Evolutionary conservation across 2,329 filamentous ascomycete species (phyloP).

Genomic region (Fusarium praegraminearum): DNA sequence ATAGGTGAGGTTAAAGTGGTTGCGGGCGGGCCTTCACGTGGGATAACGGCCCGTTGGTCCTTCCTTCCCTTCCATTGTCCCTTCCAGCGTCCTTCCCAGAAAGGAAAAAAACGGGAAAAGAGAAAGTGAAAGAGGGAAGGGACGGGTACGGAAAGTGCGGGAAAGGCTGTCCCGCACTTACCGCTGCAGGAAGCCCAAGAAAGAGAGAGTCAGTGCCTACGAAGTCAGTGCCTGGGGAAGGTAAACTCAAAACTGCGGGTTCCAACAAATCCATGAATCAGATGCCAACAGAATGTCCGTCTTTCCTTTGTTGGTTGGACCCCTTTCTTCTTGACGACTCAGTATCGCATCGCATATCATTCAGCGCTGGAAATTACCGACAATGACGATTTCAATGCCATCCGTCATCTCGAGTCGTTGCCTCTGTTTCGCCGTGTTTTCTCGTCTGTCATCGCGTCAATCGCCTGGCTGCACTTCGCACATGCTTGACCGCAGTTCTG

Average conservation of each 20-base stretch:
- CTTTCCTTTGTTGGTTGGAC: conserved; percentile 16
- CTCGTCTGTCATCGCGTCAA: conserved; percentile 19
- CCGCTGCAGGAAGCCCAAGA: conserved; percentile 6
- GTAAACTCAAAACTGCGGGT: conserved; percentile 40
- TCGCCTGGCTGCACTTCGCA: conserved; percentile 19
- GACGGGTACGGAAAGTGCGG: conserved; percentile 22
- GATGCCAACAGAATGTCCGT: conserved; percentile 22
- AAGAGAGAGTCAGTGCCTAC: conserved; percentile 1
- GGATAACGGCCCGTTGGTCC: conserved; percentile 17
- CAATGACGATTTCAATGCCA: not conserved
- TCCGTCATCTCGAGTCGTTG: not conserved
- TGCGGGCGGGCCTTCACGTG: conserved; percentile 38
- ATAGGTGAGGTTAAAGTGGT: conserved; percentile 13
- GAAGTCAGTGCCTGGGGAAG: conserved; percentile 8
- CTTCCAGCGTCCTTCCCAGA: conserved; percentile 23
- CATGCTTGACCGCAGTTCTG: conserved; percentile 31
- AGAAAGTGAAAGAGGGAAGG: conserved; percentile 3
- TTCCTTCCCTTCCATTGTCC: conserved; percentile 24
- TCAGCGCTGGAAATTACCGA: not conserved
- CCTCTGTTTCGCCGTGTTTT: conserved; percentile 23
- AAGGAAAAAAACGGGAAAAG: conserved; percentile 20
- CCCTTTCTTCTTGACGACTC: conserved; percentile 13
- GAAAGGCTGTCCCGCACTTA: conserved; percentile 8
- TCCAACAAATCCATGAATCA: conserved; percentile 23
- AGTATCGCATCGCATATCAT: not conserved